Evolutionary conservation across 116 monocot genomes (phyloP).

Genomic region (Posidonia oceanica): DNA sequence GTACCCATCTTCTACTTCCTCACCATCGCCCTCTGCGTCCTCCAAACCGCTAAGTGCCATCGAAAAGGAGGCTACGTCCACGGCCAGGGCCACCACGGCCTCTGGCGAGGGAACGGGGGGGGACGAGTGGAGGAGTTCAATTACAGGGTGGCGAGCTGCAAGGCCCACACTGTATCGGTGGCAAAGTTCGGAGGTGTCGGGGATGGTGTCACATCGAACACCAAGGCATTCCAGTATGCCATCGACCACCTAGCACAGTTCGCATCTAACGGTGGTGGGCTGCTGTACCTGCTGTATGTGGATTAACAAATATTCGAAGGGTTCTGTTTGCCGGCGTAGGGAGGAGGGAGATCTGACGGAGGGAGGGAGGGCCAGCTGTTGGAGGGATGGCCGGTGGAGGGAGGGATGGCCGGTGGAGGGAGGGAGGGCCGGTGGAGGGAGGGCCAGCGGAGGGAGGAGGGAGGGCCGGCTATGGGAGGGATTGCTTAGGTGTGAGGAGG

Average conservation of each 20-base stretch:
- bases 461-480: too few relatives aligned
- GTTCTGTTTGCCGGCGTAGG: too few relatives aligned
- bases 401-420: too few relatives aligned
- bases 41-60: neutral
- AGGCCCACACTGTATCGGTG: conserved; percentile 37
- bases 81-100: conserved; percentile 7
- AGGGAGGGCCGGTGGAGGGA: too few relatives aligned
- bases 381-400: too few relatives aligned
- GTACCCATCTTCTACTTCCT: neutral
- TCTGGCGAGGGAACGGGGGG: neutral
- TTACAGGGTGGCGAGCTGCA: conserved; percentile 25
- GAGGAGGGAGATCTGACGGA: too few relatives aligned
- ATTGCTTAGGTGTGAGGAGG: too few relatives aligned
- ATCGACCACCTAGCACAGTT: conserved; percentile 28
- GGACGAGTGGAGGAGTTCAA: neutral
- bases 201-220: conserved; percentile 66
- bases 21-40: neutral
- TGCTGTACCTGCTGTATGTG: conserved; percentile 56
- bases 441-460: too few relatives aligned
- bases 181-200: conserved; percentile 62
- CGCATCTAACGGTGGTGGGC: conserved; percentile 31
- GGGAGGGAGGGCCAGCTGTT: too few relatives aligned
- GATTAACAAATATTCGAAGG: too few relatives aligned
- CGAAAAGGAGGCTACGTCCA: conserved; percentile 4
- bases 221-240: conserved; percentile 43